Base-by-base conservation (phyloP, 2,329 filamentous ascomycete species). In the Nannizziopsis arthrosporioides region DNA sequence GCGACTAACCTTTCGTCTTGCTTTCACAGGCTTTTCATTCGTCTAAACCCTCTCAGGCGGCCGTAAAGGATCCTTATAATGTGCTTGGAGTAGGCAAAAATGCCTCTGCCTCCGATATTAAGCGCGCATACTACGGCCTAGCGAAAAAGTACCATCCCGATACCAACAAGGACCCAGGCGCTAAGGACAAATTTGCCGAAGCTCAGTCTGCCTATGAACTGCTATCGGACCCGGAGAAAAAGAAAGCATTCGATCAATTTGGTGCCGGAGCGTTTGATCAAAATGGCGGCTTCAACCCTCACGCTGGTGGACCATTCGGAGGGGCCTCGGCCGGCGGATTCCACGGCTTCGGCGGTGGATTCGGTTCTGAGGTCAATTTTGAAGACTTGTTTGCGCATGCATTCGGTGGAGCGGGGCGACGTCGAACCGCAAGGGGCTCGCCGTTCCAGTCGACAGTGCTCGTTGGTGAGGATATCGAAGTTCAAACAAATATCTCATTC, bases 61-160 rank as follows among this genome's bases (percentile, higher is more conserved):
- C 81, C 39, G 78, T 85, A 63, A 85, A 96, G 63, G 85, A 98
- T 60, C 92, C 92, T 1, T 98, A 98, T 67, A 78, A 80, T 55
- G 77, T 85, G 3, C 80, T 98, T 22, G 92, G 92, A 11, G 86
- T 98, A 27, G 73, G 73, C 59, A 94, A 90, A 65, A 76, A 69
- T 53, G 86, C 92, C n/a, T 81, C 85, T 1, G 72, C 87, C 2
- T 73, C 80, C 51, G 90, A 96, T 32, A 96, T 98, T 64, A 98
- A 98, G 66, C 96, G 95, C 67, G 89, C 92, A 2, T 98, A 98
- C 72, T 98, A 98, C 64, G 86, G 89, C 44, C 74, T 96, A 51
- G 92, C 92, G 15, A 98, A 98, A 69, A 98, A 96, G 63, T 98
- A 80, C 64, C 92, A 98, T 61, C 92, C 92, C 7, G 92, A 98